Evolutionary conservation across 225 moss, liverwort and hornwort genomes (phyloP).

Genomic region (Thuidium tamariscinum): DNA sequence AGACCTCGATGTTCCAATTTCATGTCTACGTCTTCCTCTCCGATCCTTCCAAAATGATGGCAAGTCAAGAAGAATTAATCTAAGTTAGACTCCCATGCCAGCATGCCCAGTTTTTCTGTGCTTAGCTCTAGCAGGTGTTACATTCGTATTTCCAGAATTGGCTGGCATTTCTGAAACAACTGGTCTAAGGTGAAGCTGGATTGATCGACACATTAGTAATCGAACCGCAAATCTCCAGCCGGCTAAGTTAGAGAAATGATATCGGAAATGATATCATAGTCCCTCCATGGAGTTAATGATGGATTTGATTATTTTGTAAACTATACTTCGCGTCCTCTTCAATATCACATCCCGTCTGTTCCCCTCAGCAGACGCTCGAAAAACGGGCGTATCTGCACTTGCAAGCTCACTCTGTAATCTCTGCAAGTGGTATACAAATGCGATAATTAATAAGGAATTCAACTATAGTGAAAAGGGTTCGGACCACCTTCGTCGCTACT

Average conservation of each 20-base stretch:
- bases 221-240: neutral
- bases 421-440: neutral
- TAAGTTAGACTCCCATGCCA: neutral
- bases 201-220: neutral
- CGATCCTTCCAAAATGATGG: neutral
- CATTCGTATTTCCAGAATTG: neutral
- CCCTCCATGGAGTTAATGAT: neutral
- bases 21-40: neutral
- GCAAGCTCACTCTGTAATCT: neutral
- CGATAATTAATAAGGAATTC: neutral
- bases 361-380: too few relatives aligned
- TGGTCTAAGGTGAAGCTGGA: neutral
- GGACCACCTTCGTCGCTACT: neutral
- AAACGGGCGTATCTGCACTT: too few relatives aligned
- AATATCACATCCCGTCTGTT: neutral
- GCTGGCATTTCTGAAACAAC: neutral
- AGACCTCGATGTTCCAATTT: neutral
- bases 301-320: neutral
- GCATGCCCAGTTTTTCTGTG: neutral
- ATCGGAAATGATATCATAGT: neutral
- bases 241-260: neutral
- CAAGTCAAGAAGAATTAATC: neutral
- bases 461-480: too few relatives aligned
- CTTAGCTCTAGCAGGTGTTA: neutral
- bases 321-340: neutral